Conservation (phyloP, 495 filamentous ascomycete genomes). For the Aspergillus indologenus region DNA sequence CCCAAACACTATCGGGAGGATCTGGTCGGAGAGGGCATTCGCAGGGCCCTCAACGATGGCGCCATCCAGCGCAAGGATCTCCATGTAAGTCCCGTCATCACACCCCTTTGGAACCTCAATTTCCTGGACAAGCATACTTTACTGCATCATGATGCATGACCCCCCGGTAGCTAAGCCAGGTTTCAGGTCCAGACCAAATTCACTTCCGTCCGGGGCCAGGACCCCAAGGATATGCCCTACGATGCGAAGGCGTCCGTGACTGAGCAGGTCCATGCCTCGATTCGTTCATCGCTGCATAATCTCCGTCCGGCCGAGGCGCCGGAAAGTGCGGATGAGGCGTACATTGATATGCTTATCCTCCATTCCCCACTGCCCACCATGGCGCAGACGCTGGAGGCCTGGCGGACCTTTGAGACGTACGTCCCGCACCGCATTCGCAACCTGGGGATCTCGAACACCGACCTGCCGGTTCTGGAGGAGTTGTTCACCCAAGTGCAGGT, state of each 20-base stretch:
- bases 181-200: slow-evolving; percentile 80
- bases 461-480: slow-evolving; percentile 48
- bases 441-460: slow-evolving; percentile 72
- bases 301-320: slow-evolving; percentile 39
- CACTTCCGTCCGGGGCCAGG: slow-evolving; percentile 60
- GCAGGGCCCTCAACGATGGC: slow-evolving; percentile 54
- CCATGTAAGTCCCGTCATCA: slow-evolving; percentile 44
- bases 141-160: neutral
- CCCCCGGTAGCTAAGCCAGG: slow-evolving; percentile 9
- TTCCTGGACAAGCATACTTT: neutral
- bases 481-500: slow-evolving; percentile 45
- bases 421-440: slow-evolving; percentile 61
- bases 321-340: slow-evolving; percentile 42
- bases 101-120: neutral
- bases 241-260: slow-evolving; percentile 46
- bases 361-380: slow-evolving; percentile 63
- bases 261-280: slow-evolving; percentile 62
- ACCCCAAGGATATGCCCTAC: slow-evolving; percentile 59
- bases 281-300: slow-evolving; percentile 67
- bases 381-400: slow-evolving; percentile 60
- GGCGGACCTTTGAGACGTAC: slow-evolving; percentile 59
- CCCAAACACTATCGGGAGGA: slow-evolving; percentile 75
- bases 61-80: slow-evolving; percentile 58
- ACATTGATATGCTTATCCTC: slow-evolving; percentile 70
- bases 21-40: slow-evolving; percentile 64